Base-by-base conservation (phyloP, 345 rosid genomes). In the Lumnitzera racemosa region DNA sequence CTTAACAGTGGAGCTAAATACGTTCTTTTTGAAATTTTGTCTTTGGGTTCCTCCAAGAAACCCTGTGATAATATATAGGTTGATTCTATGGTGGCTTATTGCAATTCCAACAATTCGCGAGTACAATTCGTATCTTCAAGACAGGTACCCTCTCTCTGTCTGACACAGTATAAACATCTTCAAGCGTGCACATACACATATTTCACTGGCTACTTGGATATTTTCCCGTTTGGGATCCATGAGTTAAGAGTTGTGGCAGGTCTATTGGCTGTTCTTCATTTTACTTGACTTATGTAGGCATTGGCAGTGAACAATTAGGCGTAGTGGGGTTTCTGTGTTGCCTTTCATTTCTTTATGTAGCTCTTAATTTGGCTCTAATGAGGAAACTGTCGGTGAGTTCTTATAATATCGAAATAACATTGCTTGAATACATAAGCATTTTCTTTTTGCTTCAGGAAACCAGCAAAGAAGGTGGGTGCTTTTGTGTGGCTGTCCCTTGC, bases 401-500 rank as follows among this genome's bases (percentile, higher is more conserved):
- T 7, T 36, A 36, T 36, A 9, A 7, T 36, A 29, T 29, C 5
- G 36, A 29, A 29, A 29, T 29, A 3, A 29, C 7, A 29, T 29
- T 6, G 36, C 7, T 36, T 36, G 3, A 1, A 60, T 23, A n/a
- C 20, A 24, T 16, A 13, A 24, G 20, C 25, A 4, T 2, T 24
- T 13, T 53, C n/a, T 29, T 25, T 43, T 27, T 15, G 12, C 20
- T 61, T 55, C 82, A 92, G 99, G 72, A 81, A 83, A 53, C 81
- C 82, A 41, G 96, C 75, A 64, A 90, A 94, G 69, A 94, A 94
- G 77, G 96, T 94, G 4, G 99, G 99, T 66, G 83, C 99, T n/a
- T 90, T 90, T 72, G 91, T 96, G 63, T 94, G 99, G 99, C 87
- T 94, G 53, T 94, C 99, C 5, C 78, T 94, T 31, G 99, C 96